Evolutionary conservation across 2,329 filamentous ascomycete species (phyloP).

Genomic region (Cladosporium velox): DNA sequence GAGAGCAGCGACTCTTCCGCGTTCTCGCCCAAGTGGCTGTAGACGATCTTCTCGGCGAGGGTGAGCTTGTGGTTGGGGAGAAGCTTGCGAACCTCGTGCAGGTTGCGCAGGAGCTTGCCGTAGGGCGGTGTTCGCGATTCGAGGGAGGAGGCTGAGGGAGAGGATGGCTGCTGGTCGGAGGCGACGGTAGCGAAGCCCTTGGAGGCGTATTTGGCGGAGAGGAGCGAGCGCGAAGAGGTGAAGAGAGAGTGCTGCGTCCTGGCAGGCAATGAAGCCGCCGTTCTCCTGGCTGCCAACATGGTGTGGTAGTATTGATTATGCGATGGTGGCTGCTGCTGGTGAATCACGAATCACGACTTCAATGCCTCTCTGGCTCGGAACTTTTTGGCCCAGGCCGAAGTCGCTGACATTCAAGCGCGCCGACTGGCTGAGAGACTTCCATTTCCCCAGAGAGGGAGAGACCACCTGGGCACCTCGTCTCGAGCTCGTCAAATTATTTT

Average conservation of each 20-base stretch:
- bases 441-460: background rate
- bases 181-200: slow-evolving; percentile 37
- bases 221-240: slow-evolving; percentile 23
- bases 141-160: slow-evolving; percentile 38
- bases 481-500: background rate
- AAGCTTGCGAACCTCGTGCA: slow-evolving; percentile 72
- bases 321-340: background rate
- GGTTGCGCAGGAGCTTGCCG: slow-evolving; percentile 74
- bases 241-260: slow-evolving; percentile 19
- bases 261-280: slow-evolving; percentile 24
- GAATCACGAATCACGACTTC: slow-evolving; percentile 5
- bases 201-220: slow-evolving; percentile 24
- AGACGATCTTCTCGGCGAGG: slow-evolving; percentile 96
- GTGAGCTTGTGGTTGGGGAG: slow-evolving; percentile 68
- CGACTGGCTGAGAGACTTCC: slow-evolving; percentile 2
- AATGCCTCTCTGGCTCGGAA: slow-evolving; percentile 10
- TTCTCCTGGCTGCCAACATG: slow-evolving; percentile 32
- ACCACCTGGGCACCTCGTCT: background rate
- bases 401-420: background rate
- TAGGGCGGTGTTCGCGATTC: slow-evolving; percentile 73
- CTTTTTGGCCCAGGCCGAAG: slow-evolving; percentile 8
- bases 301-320: background rate
- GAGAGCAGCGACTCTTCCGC: slow-evolving; percentile 83
- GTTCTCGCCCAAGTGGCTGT: slow-evolving; percentile 82
- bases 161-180: slow-evolving; percentile 19